Evolutionary conservation across 176 grass and related monocot species (phyloP), one percentile per base, ranked within the genome.

Genomic region (Avena atlantica): DNA sequence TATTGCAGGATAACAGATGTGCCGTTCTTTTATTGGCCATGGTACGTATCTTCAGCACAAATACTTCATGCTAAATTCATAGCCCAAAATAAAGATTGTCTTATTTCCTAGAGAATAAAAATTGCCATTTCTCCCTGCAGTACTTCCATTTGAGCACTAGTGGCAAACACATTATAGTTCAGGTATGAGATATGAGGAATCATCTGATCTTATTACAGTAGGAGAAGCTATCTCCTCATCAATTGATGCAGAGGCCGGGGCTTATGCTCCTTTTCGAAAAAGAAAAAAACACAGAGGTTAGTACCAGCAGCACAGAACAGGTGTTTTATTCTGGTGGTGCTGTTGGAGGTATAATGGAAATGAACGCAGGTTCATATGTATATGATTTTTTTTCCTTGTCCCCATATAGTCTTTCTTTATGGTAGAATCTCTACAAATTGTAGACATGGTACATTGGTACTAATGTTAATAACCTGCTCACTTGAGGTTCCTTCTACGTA

Each of bases 291-390:
- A 80, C 15, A 80, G 19, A 75, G 79, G 53, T 86, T 52, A 61
- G 61, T 81, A 51, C 11, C 12, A 69, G 50, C 37, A 77, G 60
- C 70, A 52, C 64, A 40, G 37, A 5, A 6, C 37, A 40, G 37
- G 36, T 29, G 68, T 53, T 27, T 42, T 72, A 17, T 61, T 62
- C 25, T 82, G 58, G 31, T 73, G 50, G 45, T 65, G 20, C 25
- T 56, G 50, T 19, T 77, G 50, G 50, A 82, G n/a, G 13, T 82
- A 53, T 3, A 66, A n/a, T 14, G 11, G 2, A 82, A 87, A 47
- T 76, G 47, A 76, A 82, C 12, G 1, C 37, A 86, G 70, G 40
- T 70, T 78, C 12, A 27, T 78, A 70, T n/a, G 69, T 78, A 55
- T 68, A 66, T 58, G 16, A 59, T 57, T 70, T 69, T 19, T 31